These are phyloP conservation scores for Microbotryomycetes sp. DNA, from an alignment of 1,284 basidiomycete genomes.

Conservation along the genomic window DNA sequence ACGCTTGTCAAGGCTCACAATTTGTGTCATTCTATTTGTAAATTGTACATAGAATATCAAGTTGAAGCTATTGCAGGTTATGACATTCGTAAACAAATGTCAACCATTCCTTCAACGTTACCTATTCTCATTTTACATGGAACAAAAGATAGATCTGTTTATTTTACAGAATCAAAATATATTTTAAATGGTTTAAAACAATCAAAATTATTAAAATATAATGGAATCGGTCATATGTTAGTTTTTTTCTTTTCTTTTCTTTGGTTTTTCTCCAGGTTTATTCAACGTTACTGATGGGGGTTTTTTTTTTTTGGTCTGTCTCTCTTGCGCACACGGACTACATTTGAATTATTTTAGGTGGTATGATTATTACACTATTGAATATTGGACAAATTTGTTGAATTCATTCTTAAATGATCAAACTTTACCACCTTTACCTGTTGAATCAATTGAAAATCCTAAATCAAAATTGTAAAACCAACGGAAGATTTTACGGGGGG, in stretches of 20 bases:
- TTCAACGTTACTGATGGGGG: not conserved
- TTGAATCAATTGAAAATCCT: too few species aligned
- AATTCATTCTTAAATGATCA: slow-evolving; percentile 19
- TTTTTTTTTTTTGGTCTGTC: not conserved
- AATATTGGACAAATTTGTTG: slow-evolving; percentile 21
- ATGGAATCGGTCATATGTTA: slow-evolving; percentile 24
- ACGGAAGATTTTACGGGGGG: too few species aligned
- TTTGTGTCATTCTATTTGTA: not conserved
- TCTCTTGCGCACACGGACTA: not conserved
- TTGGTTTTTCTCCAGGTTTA: not conserved
- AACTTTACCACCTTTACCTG: not conserved
- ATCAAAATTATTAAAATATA: slow-evolving; percentile 19
- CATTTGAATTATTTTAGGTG: slow-evolving; percentile 2
- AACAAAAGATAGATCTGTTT: slow-evolving; percentile 27
- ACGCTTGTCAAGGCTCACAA: not conserved
- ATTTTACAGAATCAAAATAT: slow-evolving; percentile 26
- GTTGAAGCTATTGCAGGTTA: slow-evolving; percentile 20
- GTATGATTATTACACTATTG: slow-evolving; percentile 27
- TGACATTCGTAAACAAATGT: slow-evolving; percentile 22
- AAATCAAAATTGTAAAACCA: too few species aligned
- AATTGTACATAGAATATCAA: not conserved
- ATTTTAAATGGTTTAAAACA: slow-evolving; percentile 18
- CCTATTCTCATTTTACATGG: slow-evolving; percentile 29
- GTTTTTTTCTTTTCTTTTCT: not conserved
- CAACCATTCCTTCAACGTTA: slow-evolving; percentile 9